A percentile compares a stretch with the other conserved stretches of the same genome.
Evolutionary conservation across 306 rosid species (phyloP).

Genomic region (Cicer chorassanicum): DNA sequence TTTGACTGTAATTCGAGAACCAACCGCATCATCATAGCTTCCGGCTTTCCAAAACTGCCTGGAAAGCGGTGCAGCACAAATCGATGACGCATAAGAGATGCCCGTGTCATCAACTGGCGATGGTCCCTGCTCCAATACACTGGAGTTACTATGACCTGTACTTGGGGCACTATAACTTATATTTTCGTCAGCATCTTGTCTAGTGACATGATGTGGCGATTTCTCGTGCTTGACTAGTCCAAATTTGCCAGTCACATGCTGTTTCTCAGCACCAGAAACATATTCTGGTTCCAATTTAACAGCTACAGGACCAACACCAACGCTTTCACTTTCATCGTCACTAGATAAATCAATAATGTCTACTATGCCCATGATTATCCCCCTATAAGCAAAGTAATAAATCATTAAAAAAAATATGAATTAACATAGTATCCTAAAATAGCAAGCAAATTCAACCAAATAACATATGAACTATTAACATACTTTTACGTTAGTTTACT

Average conservation of each 20-base stretch:
- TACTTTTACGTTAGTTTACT: not conserved
- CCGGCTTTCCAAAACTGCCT: conserved; percentile 98
- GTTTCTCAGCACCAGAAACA: conserved; percentile 39
- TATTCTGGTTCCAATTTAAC: conserved; percentile 61
- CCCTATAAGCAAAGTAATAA: conserved; percentile 47
- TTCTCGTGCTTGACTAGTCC: conserved; percentile 38
- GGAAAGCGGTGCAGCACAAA: conserved; percentile 69
- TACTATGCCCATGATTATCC: conserved; percentile 51
- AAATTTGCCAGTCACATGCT: conserved; percentile 30
- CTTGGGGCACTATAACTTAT: conserved; percentile 62
- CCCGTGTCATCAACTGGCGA: conserved; percentile 68
- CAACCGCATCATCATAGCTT: conserved; percentile 58
- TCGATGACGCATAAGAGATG: conserved; percentile 58
- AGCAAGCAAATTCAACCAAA: conserved; percentile 13
- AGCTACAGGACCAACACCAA: conserved; percentile 45
- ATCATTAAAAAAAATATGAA: conserved; percentile 30
- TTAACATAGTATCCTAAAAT: conserved; percentile 15
- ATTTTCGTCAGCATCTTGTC: conserved; percentile 60
- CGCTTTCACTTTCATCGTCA: conserved; percentile 65
- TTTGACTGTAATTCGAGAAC: conserved; percentile 62
- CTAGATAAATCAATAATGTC: conserved; percentile 80
- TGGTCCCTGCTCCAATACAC: conserved; percentile 70
- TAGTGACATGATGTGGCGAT: conserved; percentile 26
- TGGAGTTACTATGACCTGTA: conserved; percentile 64
- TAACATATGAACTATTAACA: conserved; percentile 20